Evolutionary conservation across 352 stramenopile genomes (phyloP).

Genomic region (Globisporangium uncinulatum): DNA sequence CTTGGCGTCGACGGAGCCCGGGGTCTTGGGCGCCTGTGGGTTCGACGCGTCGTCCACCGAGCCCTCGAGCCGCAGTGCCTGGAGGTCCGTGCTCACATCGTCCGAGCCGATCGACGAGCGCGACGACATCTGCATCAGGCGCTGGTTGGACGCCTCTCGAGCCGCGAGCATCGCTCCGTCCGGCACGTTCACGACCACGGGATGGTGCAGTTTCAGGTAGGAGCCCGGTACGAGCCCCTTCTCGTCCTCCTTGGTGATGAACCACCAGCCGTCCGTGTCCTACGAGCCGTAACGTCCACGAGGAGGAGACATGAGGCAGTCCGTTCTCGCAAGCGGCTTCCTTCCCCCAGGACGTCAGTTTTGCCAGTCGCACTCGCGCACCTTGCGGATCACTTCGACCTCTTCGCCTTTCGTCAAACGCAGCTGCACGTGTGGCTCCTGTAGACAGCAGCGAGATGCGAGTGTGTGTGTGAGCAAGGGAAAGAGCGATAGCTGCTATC

Average conservation of each 20-base stretch:
- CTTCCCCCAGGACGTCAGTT: background rate
- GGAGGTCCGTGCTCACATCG: constrained; percentile 25
- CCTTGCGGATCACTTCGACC: constrained; percentile 72
- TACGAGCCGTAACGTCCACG: background rate
- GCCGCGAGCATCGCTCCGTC: constrained; percentile 61
- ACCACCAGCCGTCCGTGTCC: constrained; percentile 81
- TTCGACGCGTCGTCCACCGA: constrained; percentile 24
- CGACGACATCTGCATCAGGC: constrained; percentile 53
- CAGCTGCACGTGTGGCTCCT: constrained; percentile 66
- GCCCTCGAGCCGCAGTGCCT: constrained; percentile 32
- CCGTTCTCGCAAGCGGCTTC: background rate
- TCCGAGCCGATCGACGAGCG: constrained; percentile 18
- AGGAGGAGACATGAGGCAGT: too few species aligned
- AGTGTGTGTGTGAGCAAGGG: background rate
- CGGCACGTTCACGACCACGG: constrained; percentile 35
- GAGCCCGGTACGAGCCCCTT: constrained; percentile 77
- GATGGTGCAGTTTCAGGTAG: constrained; percentile 68
- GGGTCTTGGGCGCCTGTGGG: constrained; percentile 28
- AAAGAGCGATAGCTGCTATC: too few species aligned
- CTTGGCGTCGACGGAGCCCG: constrained; percentile 47
- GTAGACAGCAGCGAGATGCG: background rate
- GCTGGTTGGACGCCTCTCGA: constrained; percentile 71
- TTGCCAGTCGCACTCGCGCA: background rate
- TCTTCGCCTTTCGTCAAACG: constrained; percentile 60
- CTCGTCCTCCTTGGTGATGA: constrained; percentile 68